Conservation (phyloP, 73 alveolate species). For the Tetrahymena thermophila region DNA sequence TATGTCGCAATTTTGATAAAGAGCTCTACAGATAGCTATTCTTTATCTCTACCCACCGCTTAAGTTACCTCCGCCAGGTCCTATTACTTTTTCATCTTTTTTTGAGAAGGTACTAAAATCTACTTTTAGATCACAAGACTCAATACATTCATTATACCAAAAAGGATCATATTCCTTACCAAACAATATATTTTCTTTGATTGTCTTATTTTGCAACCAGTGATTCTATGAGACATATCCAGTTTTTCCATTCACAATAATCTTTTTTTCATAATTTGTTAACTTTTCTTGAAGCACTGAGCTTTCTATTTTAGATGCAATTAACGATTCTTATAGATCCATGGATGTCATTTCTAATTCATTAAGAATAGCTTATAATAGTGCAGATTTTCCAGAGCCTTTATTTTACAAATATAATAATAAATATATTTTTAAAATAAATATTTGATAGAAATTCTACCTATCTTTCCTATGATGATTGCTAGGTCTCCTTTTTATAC, state of each 20-base stretch:
- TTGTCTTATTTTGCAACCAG: conserved; percentile 74
- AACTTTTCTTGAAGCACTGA: not conserved
- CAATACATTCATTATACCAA: conserved; percentile 56
- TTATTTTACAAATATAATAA: no score
- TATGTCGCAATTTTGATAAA: conserved; percentile 64
- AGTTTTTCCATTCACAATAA: conserved; percentile 41
- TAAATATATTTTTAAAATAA: not conserved
- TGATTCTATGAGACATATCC: conserved; percentile 74
- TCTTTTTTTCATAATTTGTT: conserved; percentile 39
- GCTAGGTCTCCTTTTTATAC: not conserved
- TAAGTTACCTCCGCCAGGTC: conserved; percentile 78
- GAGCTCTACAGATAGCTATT: conserved; percentile 75
- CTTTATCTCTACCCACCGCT: conserved; percentile 86
- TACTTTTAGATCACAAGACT: conserved; percentile 63
- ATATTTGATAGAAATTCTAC: not conserved
- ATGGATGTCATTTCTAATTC: not conserved
- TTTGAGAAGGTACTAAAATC: conserved; percentile 63
- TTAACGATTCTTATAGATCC: not conserved
- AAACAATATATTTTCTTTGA: conserved; percentile 79
- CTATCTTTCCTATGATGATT: conserved; percentile 27
- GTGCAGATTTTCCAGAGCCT: conserved; percentile 40
- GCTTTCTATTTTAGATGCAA: not conserved
- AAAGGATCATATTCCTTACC: conserved; percentile 61
- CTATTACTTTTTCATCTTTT: conserved; percentile 63
- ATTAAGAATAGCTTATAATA: conserved; percentile 24